Evolutionary conservation across 1,139 yeast genomes (phyloP), one percentile per base, ranked within the genome.

Genomic region (Wickerhamiella infanticola): DNA sequence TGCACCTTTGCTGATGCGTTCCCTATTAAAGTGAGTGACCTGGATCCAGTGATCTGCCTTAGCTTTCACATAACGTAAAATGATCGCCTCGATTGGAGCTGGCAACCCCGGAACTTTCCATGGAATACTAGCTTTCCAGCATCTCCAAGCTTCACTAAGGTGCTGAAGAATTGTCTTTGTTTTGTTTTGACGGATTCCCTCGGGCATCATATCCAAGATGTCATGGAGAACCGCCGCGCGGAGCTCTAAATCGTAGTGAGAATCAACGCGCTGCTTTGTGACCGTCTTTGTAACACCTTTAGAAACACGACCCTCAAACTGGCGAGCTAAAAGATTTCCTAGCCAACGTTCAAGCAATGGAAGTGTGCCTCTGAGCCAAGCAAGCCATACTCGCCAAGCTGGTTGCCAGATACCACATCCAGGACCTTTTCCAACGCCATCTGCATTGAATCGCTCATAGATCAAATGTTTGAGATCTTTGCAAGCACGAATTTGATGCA

Each of bases 341-440:
- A 93, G 66, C 98, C 98, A 93, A 61, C 96, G 69, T 61, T 93
- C 98, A 18, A 93, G 66, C 41, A 90, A 63, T 0, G 99, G 98
- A 33, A 86, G 81, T n/a, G 80, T 81, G 13, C 99, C 99, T 56
- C 98, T 70, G 65, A 90, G 65, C 61, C 90, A 90, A 48, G 79
- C 83, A 3, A 93, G 67, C 99, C 98, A 93, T 1, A 88, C 93
- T 54, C 96, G 70, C 98, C 98, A 90, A 1, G 95, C 83, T 0
- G 98, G 98, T 58, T 90, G 98, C 99, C 99, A 93, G 62, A 90
- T 84, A 1, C 99, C 99, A 66, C 94, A 84, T 0, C 99, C 99
- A 1, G 98, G 98, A 1, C 99, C 99, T 60, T 90, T 90, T 0
- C 97, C 97, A 38, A 93, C 82, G 37, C 74, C 72, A 9, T 46